Evolutionary conservation across 768 basidiomycete genomes (phyloP), one percentile per base, ranked within the genome.

Genomic region (Antrodiella citrinella): DNA sequence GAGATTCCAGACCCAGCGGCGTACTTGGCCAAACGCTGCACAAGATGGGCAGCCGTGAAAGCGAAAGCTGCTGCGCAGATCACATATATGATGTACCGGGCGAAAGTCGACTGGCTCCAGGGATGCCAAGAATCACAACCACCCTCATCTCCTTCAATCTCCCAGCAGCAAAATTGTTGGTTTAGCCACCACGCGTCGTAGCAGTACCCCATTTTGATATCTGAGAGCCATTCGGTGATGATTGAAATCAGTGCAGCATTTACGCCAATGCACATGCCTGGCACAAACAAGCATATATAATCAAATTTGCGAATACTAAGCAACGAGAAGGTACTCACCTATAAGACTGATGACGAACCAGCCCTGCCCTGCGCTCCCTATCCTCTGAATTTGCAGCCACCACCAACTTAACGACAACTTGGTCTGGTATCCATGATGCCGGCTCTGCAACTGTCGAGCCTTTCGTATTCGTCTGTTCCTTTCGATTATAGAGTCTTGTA

Each of bases 1-100:
- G 94, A 91, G 44, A 99, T 98, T 46, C 96, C 96, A 51, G 94
- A 97, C 4, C 96, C 94, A 18, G 96, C 96, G 12, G 96, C 94
- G 66, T 95, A 95, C 48, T 84, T 93, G 7, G 95, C 94, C 59
- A 94, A 80, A 7, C 81, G 82, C 48, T 80, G 77, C 49, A 98
- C 96, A 10, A 99, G 74, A 63, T 90, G 91, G 0, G 92, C 88
- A 3, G 94, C 89, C 12, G 86, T 73, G 62, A 90, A 91, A 0
- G 93, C 82, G 60, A 97, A 95, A 1, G 74, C 57, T 62, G 97
- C 94, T 3, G 96, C 94, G 60, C 92, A 92, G 38, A 81, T 60
- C 40, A 97, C 81, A 68, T 97, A 98, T 18, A 89, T 79, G 30
- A 85, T 60, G 89, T 92, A 95, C 45, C 85, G 77, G 11, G 84